Conservation (phyloP, 345 rosid genomes). For the Mangifera indica region DNA sequence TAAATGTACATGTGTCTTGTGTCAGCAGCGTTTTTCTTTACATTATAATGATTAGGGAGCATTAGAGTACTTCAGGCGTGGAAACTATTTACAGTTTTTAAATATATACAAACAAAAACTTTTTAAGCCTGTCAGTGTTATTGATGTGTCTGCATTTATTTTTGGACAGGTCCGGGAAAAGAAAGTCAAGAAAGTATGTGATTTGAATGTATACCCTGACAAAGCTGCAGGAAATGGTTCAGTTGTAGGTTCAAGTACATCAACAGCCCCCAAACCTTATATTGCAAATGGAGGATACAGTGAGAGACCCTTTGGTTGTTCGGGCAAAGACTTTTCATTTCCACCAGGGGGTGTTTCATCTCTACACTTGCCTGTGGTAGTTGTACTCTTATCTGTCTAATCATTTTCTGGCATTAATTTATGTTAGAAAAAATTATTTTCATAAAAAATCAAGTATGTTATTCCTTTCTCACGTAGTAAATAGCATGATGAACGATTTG, state of each 20-base stretch:
- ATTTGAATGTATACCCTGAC: conserved; percentile 67
- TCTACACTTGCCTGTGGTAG: conserved; percentile 87
- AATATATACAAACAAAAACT: background rate
- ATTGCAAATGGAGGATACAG: conserved; percentile 58
- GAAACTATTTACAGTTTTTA: background rate
- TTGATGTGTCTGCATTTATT: conserved; percentile 13
- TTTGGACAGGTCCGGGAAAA: conserved; percentile 81
- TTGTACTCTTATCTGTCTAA: conserved; percentile 40
- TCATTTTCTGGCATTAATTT: conserved; percentile 8
- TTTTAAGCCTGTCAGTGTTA: background rate
- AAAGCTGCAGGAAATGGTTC: conserved; percentile 47
- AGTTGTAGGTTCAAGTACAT: conserved; percentile 42
- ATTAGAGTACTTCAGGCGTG: background rate
- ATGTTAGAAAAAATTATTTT: conserved; percentile 1
- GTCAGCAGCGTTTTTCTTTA: background rate
- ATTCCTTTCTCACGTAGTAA: background rate
- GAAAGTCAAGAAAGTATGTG: conserved; percentile 82
- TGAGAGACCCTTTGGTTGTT: conserved; percentile 31
- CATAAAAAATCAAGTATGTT: background rate
- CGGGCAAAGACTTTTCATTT: conserved; percentile 49
- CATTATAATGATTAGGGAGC: background rate
- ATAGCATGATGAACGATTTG: background rate
- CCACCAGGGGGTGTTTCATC: conserved; percentile 67
- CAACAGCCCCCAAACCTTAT: conserved; percentile 35
- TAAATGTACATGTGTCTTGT: background rate